phyloP scores from a whole-genome alignment of 176 grass and related monocot species.

The Carex scoparia region DNA sequence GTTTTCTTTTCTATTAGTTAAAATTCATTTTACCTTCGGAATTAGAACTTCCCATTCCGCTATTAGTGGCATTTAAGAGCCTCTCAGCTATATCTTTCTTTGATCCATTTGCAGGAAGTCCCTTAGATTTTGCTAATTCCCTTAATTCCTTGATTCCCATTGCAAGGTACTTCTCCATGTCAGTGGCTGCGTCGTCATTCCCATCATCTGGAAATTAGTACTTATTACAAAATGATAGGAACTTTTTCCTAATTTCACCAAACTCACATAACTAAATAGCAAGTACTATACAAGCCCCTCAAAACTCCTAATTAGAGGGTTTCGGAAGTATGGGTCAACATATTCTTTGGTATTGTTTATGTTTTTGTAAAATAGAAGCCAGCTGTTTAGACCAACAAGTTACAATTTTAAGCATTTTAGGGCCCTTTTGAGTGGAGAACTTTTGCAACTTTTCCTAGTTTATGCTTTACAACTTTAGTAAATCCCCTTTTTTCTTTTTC shows the following conservation, averaged over 20 bases:
- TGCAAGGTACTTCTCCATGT: slow-evolving; percentile 37
- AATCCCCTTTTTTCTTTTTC: not conserved
- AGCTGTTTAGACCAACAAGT: not conserved
- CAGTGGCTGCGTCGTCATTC: slow-evolving; percentile 17
- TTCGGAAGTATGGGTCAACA: not conserved
- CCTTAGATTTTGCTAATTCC: slow-evolving; percentile 44
- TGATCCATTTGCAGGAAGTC: slow-evolving; percentile 37
- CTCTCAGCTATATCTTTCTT: slow-evolving; percentile 55
- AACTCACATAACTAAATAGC: not conserved
- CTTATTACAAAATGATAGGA: not conserved
- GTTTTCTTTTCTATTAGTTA: not conserved
- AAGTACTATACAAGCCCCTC: not conserved
- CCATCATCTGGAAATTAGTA: slow-evolving; percentile 3
- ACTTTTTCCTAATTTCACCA: not conserved
- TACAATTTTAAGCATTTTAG: not conserved
- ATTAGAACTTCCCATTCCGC: slow-evolving; percentile 13
- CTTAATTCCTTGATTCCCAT: slow-evolving; percentile 59
- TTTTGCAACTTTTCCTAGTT: not conserved
- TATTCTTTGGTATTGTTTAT: not conserved
- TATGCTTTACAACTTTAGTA: not conserved
- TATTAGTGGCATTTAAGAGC: slow-evolving; percentile 31
- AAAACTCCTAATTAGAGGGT: not conserved
- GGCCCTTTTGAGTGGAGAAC: not conserved
- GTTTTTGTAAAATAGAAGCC: not conserved
- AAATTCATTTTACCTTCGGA: slow-evolving; percentile 21